phyloP scores from a whole-genome alignment of 2,329 filamentous ascomycete genomes.

The Cadophora sp. region DNA sequence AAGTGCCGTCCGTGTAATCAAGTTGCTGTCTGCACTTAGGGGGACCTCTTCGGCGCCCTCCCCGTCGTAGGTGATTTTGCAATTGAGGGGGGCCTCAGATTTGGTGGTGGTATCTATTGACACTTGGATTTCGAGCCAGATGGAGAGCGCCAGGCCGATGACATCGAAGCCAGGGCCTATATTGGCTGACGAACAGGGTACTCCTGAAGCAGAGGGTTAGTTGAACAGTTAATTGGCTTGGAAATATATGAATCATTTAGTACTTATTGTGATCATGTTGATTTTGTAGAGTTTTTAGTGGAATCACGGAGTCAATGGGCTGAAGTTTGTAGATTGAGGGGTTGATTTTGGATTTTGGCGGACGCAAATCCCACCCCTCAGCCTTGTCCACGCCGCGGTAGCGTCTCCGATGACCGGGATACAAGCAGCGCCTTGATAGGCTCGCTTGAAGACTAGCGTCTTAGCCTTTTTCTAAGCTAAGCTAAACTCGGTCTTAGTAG shows the following conservation, averaged over 20 bases:
- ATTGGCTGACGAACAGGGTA: constrained; percentile 95
- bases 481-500: too few species aligned
- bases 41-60: constrained; percentile 76
- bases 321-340: not conserved
- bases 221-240: not conserved
- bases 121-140: constrained; percentile 90
- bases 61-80: constrained; percentile 87
- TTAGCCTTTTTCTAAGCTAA: not conserved
- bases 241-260: not conserved
- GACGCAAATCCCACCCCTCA: not conserved
- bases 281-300: not conserved
- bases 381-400: constrained; percentile 2
- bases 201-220: constrained; percentile 49
- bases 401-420: not conserved
- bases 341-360: not conserved
- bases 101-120: constrained; percentile 61
- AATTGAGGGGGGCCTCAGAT: constrained; percentile 76
- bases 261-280: constrained; percentile 33
- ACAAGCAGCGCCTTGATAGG: not conserved
- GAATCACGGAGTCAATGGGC: not conserved
- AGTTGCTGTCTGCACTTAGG: constrained; percentile 83
- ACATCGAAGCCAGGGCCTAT: constrained; percentile 98
- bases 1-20: constrained; percentile 91
- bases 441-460: not conserved
- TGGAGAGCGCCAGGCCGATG: constrained; percentile 90